Evolutionary conservation across 2,329 filamentous ascomycete genomes (phyloP).

Genomic region (Aspergillus japonicus): DNA sequence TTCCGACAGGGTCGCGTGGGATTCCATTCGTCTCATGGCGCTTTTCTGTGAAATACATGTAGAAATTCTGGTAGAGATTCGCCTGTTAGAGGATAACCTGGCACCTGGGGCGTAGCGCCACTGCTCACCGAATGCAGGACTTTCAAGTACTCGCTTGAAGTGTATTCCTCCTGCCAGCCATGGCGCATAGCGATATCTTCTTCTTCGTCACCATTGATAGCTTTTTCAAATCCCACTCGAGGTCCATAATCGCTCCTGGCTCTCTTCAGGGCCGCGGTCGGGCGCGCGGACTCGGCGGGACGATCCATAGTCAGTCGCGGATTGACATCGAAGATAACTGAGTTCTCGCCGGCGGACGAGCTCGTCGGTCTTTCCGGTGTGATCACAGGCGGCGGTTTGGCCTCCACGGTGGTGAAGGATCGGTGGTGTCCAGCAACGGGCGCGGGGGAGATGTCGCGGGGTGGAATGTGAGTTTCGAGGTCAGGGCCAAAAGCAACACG

Average conservation of each 20-base stretch:
- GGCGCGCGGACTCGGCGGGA: slow-evolving; percentile 33
- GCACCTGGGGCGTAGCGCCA: background rate
- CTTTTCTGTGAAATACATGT: slow-evolving; percentile 99
- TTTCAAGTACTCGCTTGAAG: slow-evolving; percentile 84
- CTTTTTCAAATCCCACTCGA: slow-evolving; percentile 32
- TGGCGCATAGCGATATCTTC: slow-evolving; percentile 66
- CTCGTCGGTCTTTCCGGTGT: slow-evolving; percentile 30
- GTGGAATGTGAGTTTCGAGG: slow-evolving; percentile 37
- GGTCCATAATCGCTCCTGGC: slow-evolving; percentile 56
- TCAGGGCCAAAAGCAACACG: slow-evolving; percentile 43
- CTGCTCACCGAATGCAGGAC: slow-evolving; percentile 72
- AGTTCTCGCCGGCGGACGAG: slow-evolving; percentile 33
- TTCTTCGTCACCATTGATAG: slow-evolving; percentile 43
- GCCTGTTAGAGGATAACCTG: background rate
- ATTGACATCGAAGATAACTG: slow-evolving; percentile 22
- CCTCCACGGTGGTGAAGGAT: slow-evolving; percentile 36
- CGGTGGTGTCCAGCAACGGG: slow-evolving; percentile 33
- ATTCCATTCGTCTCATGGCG: slow-evolving; percentile 92
- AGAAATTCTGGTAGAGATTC: slow-evolving; percentile 72
- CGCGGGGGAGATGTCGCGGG: slow-evolving; percentile 34
- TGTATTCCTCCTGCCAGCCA: slow-evolving; percentile 90
- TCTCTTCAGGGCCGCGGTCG: slow-evolving; percentile 44
- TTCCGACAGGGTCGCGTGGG: slow-evolving; percentile 60
- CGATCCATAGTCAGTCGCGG: slow-evolving; percentile 30
- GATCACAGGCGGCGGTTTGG: slow-evolving; percentile 23